Evolutionary conservation across 352 stramenopile species (phyloP), one percentile per base, ranked within the genome.

Genomic region (Pythium aphanidermatum): DNA sequence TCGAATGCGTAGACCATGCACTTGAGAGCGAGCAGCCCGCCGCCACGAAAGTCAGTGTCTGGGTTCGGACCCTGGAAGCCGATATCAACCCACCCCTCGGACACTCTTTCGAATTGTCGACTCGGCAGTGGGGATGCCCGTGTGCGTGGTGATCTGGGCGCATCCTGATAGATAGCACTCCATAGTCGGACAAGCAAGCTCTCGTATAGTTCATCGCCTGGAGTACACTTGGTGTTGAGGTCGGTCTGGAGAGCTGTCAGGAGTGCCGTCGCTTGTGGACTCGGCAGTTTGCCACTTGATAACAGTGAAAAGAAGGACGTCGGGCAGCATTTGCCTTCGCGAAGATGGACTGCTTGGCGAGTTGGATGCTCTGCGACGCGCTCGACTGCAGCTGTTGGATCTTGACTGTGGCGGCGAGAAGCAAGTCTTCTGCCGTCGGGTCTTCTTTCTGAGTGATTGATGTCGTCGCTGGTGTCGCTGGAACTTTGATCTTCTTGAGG

Each of bases 1-100:
- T 92, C 70, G 45, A 89, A 92, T 0, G 63, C 74, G 46, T 92
- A 91, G 20, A 92, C 41, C n/a, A 94, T 54, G 50, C 82, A 94
- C 61, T 92, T 89, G 55, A 94, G 71, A 6, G 78, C 79, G 3
- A 92, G 53, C 11, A 86, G 40, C 2, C 79, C 82, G n/a, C 82
- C 82, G 27, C 82, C 82, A 45, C 82, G 62, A 46, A 92, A 94
- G 51, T 94, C 82, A 24, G 79, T 87, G 62, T 91, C 77, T 0
- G 82, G 82, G 48, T 79, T 88, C 12, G 58, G 44, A 4, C 83
- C 74, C 34, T 94, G 82, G 54, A 94, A 92, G 12, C 79, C 82
- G 20, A 94, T 65, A 24, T 65, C 51, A 14, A 91, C 60, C 82
- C 82, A 94, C 13, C 77, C 64, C 8, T 84, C 74, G 7, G 53